Evolutionary conservation across 1,284 basidiomycete species (phyloP).

Genomic region (Agroathelia rolfsii): DNA sequence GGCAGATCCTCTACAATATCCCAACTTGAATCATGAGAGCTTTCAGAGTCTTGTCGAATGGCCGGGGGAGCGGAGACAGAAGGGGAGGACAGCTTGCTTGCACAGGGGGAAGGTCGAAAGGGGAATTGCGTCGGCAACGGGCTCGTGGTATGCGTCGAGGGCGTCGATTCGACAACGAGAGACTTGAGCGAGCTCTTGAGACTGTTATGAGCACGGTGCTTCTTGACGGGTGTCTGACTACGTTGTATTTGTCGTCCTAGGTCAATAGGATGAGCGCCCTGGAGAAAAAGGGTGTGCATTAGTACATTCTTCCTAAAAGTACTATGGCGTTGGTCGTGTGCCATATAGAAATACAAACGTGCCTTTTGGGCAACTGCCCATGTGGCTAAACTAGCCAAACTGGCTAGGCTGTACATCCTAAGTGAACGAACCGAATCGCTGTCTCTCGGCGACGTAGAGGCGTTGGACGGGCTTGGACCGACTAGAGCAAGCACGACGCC

Average conservation of each 20-base stretch:
- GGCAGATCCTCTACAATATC: slow-evolving; percentile 70
- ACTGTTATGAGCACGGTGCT: slow-evolving; percentile 44
- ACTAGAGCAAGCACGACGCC: slow-evolving; percentile 69
- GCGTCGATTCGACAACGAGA: slow-evolving; percentile 40
- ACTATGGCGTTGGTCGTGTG: too few species aligned
- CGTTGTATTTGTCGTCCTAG: slow-evolving; percentile 41
- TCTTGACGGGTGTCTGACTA: slow-evolving; percentile 42
- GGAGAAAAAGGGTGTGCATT: slow-evolving; percentile 7
- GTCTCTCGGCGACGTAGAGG: slow-evolving; percentile 29
- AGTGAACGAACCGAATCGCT: slow-evolving; percentile 46
- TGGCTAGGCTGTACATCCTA: slow-evolving; percentile 73
- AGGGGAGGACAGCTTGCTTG: slow-evolving; percentile 15
- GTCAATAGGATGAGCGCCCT: slow-evolving; percentile 54
- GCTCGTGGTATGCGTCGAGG: slow-evolving; percentile 18
- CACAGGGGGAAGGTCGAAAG: slow-evolving; percentile 16
- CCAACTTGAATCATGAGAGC: slow-evolving; percentile 48
- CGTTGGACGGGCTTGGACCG: slow-evolving; percentile 43
- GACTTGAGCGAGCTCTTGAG: slow-evolving; percentile 51
- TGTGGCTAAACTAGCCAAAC: slow-evolving; percentile 61
- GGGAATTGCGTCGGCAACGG: slow-evolving; percentile 18
- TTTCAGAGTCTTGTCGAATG: slow-evolving; percentile 12
- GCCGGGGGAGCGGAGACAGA: slow-evolving; percentile 15
- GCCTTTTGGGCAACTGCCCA: slow-evolving; percentile 64
- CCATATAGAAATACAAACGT: slow-evolving; percentile 10
- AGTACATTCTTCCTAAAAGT: too few species aligned